Evolutionary conservation across 2,329 filamentous ascomycete genomes (phyloP).

Genomic region (Simplicillium aogashimaense): DNA sequence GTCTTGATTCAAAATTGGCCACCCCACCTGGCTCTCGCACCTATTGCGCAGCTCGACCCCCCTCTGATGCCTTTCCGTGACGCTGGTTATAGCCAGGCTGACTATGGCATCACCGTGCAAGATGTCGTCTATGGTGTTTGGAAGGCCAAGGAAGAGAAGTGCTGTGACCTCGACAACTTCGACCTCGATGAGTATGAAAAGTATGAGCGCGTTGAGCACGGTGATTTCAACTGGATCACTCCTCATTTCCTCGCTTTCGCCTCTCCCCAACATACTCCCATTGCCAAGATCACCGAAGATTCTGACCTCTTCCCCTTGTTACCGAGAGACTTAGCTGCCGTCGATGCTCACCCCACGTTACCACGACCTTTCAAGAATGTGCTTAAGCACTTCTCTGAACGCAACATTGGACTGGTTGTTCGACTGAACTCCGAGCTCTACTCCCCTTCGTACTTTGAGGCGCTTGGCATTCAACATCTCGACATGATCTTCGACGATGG

Average conservation of each 20-base stretch:
- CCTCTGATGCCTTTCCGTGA: conserved; percentile 98
- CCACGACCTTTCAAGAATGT: conserved; percentile 94
- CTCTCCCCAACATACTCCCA: conserved; percentile 77
- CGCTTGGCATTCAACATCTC: conserved; percentile 85
- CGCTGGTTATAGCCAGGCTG: conserved; percentile 95
- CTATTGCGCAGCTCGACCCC: conserved; percentile 92
- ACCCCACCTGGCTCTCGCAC: conserved; percentile 86
- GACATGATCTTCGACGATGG: conserved; percentile 99
- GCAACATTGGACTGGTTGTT: conserved; percentile 87
- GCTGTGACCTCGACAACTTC: conserved; percentile 87
- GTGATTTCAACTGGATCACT: conserved; percentile 99
- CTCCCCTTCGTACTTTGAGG: conserved; percentile 93
- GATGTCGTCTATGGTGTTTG: conserved; percentile 97
- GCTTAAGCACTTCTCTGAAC: conserved; percentile 74
- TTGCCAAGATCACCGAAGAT: conserved; percentile 59
- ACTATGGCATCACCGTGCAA: conserved; percentile 91
- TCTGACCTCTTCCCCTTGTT: conserved; percentile 66
- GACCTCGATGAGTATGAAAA: conserved; percentile 95
- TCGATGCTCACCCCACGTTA: conserved; percentile 60
- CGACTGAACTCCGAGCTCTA: conserved; percentile 93
- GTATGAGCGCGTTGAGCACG: conserved; percentile 92
- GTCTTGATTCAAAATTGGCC: conserved; percentile 97
- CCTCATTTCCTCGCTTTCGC: conserved; percentile 94
- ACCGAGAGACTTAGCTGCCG: conserved; percentile 64
- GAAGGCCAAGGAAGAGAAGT: conserved; percentile 94